These are phyloP conservation scores for Polyporus tsugae DNA, from an alignment of 1,284 basidiomycete genomes.

Conservation along the genomic window DNA sequence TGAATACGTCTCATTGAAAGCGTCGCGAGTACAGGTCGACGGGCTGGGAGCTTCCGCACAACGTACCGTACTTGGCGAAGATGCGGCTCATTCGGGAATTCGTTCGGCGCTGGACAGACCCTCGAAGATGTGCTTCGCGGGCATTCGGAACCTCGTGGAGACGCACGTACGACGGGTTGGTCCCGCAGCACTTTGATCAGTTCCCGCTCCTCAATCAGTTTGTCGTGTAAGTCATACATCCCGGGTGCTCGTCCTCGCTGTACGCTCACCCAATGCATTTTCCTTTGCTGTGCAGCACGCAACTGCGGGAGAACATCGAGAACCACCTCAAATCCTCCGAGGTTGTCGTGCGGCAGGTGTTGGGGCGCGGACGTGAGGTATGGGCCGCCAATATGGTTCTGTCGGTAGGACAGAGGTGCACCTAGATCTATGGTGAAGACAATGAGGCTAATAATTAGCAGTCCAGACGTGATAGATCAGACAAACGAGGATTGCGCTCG, in stretches of 20 bases:
- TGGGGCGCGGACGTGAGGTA: too few species aligned
- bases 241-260: background rate
- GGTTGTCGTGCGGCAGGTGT: constrained; percentile 30
- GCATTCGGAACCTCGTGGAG: constrained; percentile 39
- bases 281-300: background rate
- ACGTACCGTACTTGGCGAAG: constrained; percentile 60
- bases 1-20: background rate
- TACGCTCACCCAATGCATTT: too few species aligned
- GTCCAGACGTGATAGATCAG: too few species aligned
- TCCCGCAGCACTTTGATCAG: constrained; percentile 44
- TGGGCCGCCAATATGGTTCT: too few species aligned
- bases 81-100: constrained; percentile 49
- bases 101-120: constrained; percentile 52
- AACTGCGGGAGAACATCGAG: constrained; percentile 23
- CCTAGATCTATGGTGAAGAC: too few species aligned
- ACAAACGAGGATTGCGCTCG: too few species aligned
- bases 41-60: constrained; percentile 59
- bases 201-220: constrained; percentile 41
- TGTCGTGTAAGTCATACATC: constrained; percentile 45
- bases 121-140: constrained; percentile 48
- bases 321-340: constrained; percentile 9
- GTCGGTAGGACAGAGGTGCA: too few species aligned
- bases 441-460: too few species aligned
- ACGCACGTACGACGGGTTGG: constrained; percentile 25
- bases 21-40: constrained; percentile 45